Conservation (phyloP, 371 early-diverging fungal genomes). For the Actinomortierella ambigua region DNA sequence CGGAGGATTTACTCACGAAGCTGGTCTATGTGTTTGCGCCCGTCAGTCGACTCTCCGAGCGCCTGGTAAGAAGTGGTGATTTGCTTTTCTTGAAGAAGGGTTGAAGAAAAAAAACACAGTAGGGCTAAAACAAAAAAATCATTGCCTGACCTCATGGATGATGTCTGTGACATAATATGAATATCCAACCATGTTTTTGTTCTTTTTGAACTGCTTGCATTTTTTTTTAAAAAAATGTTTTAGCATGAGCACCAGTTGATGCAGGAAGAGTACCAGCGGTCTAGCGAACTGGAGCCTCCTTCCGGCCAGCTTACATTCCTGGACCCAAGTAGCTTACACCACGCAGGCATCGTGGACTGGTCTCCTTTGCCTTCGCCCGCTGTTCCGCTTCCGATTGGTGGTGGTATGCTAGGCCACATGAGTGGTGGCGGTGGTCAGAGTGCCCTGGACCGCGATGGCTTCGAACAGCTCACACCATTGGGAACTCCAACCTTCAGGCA, state of each 20-base stretch:
- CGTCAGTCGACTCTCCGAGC: conserved; percentile 62
- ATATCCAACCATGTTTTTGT: too few relatives aligned
- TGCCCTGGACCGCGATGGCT: too few relatives aligned
- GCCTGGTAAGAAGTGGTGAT: conserved; percentile 48
- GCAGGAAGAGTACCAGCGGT: conserved; percentile 20
- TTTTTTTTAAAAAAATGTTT: too few relatives aligned
- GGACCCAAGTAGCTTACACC: conserved; percentile 6
- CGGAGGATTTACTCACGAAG: conserved; percentile 58
- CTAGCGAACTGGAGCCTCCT: conserved; percentile 13
- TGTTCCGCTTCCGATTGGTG: conserved; percentile 10
- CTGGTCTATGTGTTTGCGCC: conserved; percentile 64
- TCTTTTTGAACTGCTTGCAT: too few relatives aligned
- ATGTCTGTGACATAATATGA: too few relatives aligned
- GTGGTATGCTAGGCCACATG: background rate
- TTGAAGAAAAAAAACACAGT: too few relatives aligned
- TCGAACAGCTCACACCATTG: too few relatives aligned
- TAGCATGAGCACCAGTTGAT: conserved; percentile 42
- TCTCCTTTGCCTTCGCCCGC: conserved; percentile 42
- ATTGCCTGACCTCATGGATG: too few relatives aligned
- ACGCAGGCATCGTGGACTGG: conserved; percentile 23
- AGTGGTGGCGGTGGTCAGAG: too few relatives aligned
- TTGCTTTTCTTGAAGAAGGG: too few relatives aligned
- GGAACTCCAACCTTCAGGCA: too few relatives aligned
- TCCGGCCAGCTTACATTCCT: conserved; percentile 24
- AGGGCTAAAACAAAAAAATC: too few relatives aligned